A percentile compares a stretch with the other conserved stretches of the same genome.
These are phyloP conservation scores for Sclerotiophoma versabilis DNA, from an alignment of 2,329 filamentous ascomycete genomes.

Conservation along the genomic window DNA sequence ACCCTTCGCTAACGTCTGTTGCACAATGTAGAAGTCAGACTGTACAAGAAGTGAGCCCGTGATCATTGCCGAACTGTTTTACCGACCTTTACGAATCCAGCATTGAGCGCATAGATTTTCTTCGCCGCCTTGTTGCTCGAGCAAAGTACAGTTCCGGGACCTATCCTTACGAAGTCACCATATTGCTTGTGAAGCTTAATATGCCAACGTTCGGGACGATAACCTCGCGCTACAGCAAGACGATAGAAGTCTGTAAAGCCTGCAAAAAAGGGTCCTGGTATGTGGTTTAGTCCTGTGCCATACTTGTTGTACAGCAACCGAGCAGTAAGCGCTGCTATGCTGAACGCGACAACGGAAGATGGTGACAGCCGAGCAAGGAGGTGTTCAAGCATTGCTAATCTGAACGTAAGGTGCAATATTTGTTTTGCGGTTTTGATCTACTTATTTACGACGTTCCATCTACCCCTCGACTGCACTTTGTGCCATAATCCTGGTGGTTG, in stretches of 20 bases:
- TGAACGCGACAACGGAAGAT: not conserved
- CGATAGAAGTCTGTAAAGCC: conserved; percentile 74
- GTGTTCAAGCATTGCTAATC: not conserved
- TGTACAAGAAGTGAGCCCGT: not conserved
- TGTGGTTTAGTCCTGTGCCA: not conserved
- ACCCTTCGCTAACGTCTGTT: conserved; percentile 33
- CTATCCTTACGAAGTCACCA: conserved; percentile 77
- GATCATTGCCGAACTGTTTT: conserved; percentile 7
- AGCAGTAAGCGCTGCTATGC: not conserved
- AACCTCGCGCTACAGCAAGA: conserved; percentile 69
- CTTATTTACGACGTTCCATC: not conserved
- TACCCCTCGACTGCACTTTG: not conserved
- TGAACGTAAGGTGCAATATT: not conserved
- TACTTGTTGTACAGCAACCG: conserved; percentile 7
- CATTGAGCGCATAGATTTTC: conserved; percentile 21
- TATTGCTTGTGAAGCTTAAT: conserved; percentile 70
- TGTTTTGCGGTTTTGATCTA: not conserved
- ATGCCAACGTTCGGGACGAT: conserved; percentile 55
- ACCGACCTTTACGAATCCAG: conserved; percentile 19
- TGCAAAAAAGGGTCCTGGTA: conserved; percentile 73
- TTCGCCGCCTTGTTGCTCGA: conserved; percentile 65
- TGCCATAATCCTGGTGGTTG: not conserved
- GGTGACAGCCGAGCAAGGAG: not conserved
- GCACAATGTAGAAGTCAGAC: conserved; percentile 41
- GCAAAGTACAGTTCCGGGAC: conserved; percentile 80